These are phyloP conservation scores for Penicillium sp. DNA, from an alignment of 2,329 filamentous ascomycete genomes.

Conservation along the genomic window DNA sequence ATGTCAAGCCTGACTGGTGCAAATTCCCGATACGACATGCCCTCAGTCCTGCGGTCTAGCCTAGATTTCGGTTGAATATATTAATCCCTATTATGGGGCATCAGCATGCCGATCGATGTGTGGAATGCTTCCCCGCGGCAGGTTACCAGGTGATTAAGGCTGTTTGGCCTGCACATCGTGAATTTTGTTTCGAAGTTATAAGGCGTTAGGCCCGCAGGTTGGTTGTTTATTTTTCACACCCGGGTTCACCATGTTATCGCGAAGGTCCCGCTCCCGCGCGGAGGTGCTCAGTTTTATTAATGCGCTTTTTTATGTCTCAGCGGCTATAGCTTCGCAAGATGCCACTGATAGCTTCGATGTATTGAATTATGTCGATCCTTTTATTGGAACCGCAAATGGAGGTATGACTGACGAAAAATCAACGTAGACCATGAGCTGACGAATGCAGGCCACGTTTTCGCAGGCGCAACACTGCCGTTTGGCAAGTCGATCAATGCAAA, in stretches of 20 bases:
- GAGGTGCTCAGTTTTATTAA: conserved; percentile 4
- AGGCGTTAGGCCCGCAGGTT: background rate
- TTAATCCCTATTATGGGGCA: conserved; percentile 2
- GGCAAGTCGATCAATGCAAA: conserved; percentile 29
- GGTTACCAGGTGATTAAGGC: conserved; percentile 10
- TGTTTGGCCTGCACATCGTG: background rate
- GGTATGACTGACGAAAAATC: conserved; percentile 19
- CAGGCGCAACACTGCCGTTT: conserved; percentile 57
- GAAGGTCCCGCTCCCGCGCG: background rate
- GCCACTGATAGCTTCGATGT: conserved; percentile 28
- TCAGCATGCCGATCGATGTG: conserved; percentile 13
- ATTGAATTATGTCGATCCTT: conserved; percentile 49
- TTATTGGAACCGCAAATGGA: conserved; percentile 58
- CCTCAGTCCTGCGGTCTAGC: background rate
- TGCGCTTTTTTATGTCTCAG: conserved; percentile 10
- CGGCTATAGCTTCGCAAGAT: conserved; percentile 1
- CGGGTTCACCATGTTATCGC: conserved; percentile 8
- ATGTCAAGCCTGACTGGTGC: background rate
- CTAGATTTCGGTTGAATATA: background rate
- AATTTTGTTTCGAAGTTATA: background rate
- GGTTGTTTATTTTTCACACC: background rate
- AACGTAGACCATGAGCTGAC: background rate
- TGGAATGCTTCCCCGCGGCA: conserved; percentile 20
- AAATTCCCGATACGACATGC: conserved; percentile 6
- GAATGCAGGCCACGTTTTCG: conserved; percentile 54